Evolutionary conservation across 2,329 filamentous ascomycete species (phyloP).

Genomic region (Phaeosphaeria sp.): DNA sequence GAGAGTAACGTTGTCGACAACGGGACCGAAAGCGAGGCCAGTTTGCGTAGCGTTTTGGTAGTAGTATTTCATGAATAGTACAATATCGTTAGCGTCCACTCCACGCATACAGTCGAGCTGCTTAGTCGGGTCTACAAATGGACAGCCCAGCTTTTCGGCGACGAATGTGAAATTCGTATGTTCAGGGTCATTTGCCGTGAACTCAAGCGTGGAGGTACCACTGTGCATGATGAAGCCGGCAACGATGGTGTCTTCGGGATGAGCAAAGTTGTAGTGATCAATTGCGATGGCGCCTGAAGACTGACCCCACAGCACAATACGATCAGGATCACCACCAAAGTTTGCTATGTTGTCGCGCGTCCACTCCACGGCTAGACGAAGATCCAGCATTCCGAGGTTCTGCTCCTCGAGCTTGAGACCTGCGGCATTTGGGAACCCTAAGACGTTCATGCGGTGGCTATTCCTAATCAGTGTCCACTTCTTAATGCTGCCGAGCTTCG

Average conservation of each 20-base stretch:
- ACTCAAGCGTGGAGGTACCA: conserved; percentile 21
- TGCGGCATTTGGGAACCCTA: conserved; percentile 49
- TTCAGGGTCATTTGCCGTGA: conserved; percentile 22
- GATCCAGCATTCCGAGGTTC: conserved; percentile 51
- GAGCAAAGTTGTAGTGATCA: conserved; percentile 59
- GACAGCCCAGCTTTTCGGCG: conserved; percentile 45
- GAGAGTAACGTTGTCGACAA: conserved; percentile 38
- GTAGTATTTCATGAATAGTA: conserved; percentile 41
- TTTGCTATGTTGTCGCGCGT: conserved; percentile 48
- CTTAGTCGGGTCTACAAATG: conserved; percentile 16
- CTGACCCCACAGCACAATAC: conserved; percentile 51
- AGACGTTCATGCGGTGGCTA: conserved; percentile 48
- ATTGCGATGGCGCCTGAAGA: conserved; percentile 48
- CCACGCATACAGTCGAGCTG: conserved; percentile 49
- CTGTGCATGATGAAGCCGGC: conserved; percentile 34
- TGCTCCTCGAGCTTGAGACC: conserved; percentile 36
- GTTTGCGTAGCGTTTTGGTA: conserved; percentile 33
- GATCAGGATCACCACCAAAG: conserved; percentile 42
- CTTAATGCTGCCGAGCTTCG: neutral
- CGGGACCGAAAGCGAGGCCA: conserved; percentile 32
- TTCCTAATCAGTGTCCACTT: neutral
- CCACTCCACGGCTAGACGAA: conserved; percentile 49
- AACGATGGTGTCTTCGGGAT: conserved; percentile 56
- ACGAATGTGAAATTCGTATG: conserved; percentile 50
- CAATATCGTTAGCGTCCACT: conserved; percentile 36